Conservation (phyloP, 2,329 filamentous ascomycete genomes). For the Epichloe hybrida region DNA sequence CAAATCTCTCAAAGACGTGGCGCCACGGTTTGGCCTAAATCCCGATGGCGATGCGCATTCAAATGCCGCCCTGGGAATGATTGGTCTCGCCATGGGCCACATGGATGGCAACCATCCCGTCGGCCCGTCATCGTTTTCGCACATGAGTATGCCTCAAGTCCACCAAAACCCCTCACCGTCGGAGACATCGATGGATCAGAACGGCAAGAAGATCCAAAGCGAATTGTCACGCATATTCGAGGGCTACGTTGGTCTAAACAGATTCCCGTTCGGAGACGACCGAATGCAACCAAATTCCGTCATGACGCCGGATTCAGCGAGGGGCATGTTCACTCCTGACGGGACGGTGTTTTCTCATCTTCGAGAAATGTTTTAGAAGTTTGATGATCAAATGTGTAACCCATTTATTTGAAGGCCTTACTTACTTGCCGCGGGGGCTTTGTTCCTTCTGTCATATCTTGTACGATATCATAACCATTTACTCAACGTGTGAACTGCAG, state of each 20-base stretch:
- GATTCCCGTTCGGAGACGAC: slow-evolving; percentile 18
- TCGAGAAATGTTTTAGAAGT: slow-evolving; percentile 22
- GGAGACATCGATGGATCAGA: slow-evolving; percentile 18
- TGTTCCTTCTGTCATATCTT: not conserved
- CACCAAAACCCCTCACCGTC: not conserved
- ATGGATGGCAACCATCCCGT: slow-evolving; percentile 12
- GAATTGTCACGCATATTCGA: slow-evolving; percentile 39
- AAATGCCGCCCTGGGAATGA: slow-evolving; percentile 40
- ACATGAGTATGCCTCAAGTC: slow-evolving; percentile 13
- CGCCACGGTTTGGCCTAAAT: slow-evolving; percentile 51
- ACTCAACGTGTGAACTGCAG: not conserved
- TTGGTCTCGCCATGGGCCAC: slow-evolving; percentile 33
- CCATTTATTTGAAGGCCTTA: no score
- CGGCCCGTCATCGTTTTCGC: slow-evolving; percentile 15
- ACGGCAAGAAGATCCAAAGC: slow-evolving; percentile 35
- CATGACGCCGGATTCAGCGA: slow-evolving; percentile 9
- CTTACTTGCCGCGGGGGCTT: not conserved
- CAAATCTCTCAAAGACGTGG: slow-evolving; percentile 56
- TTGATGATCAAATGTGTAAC: no score
- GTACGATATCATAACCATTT: not conserved
- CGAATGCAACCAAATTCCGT: slow-evolving; percentile 13
- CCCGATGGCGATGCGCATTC: slow-evolving; percentile 35
- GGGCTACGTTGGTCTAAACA: slow-evolving; percentile 23
- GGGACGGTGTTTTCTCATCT: slow-evolving; percentile 24
- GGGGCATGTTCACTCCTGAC: slow-evolving; percentile 12